Conservation (phyloP, 169 alveolate species). For the Cryptosporidium ubiquitum region DNA sequence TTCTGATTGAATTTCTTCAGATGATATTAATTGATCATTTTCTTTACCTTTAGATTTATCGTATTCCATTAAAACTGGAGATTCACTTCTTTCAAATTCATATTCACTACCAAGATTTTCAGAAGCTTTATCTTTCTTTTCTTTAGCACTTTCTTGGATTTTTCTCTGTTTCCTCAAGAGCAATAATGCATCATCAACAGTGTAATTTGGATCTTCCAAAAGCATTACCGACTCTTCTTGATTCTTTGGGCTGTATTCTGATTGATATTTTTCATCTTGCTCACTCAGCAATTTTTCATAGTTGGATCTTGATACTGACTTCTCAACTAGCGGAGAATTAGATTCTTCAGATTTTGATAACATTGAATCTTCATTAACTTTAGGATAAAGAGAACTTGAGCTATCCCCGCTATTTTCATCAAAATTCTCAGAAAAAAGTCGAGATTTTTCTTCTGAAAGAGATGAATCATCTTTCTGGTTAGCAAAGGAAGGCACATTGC, state of each 20-base stretch:
- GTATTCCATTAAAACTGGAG: background rate
- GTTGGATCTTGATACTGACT: background rate
- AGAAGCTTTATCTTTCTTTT: background rate
- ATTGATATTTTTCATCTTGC: background rate
- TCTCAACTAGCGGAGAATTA: background rate
- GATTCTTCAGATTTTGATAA: background rate
- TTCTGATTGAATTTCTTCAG: background rate
- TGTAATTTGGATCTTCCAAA: slow-evolving; percentile 21
- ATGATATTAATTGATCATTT: background rate
- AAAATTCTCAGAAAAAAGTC: background rate
- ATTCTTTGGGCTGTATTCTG: slow-evolving; percentile 8
- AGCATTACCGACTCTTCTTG: slow-evolving; percentile 36
- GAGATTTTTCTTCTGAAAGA: background rate
- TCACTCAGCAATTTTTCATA: background rate
- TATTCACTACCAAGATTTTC: background rate
- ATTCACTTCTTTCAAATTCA: background rate
- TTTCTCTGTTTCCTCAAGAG: slow-evolving; percentile 35
- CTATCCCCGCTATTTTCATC: background rate
- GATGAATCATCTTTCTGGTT: background rate
- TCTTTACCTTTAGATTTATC: background rate
- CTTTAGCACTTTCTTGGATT: slow-evolving; percentile 27
- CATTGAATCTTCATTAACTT: background rate
- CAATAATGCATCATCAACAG: slow-evolving; percentile 43
- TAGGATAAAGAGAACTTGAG: background rate
- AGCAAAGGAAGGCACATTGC: background rate